Conservation (phyloP, 768 basidiomycete species). For the Sutorius australiensis region DNA sequence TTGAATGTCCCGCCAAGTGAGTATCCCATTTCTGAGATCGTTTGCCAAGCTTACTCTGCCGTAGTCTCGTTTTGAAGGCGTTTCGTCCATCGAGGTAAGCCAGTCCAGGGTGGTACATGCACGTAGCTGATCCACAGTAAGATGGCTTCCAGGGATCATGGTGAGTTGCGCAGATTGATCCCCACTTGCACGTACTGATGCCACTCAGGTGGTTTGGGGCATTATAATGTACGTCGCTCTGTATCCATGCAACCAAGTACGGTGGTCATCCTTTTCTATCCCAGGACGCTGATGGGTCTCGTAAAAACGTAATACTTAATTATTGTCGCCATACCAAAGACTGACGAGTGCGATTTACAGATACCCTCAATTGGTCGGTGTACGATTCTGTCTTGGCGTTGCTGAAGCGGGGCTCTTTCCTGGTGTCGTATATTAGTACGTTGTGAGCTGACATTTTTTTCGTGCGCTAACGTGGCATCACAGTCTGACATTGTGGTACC, state of each 20-base stretch:
- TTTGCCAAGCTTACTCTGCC: not conserved
- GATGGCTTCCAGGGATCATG: constrained; percentile 66
- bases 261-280: not conserved
- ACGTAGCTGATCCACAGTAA: constrained; percentile 1
- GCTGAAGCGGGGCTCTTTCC: constrained; percentile 73
- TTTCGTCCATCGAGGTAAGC: constrained; percentile 59
- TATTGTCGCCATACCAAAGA: not conserved
- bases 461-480: not conserved
- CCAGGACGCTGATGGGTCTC: constrained; percentile 61
- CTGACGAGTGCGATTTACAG: constrained; percentile 30
- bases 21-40: not conserved
- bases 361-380: constrained; percentile 58
- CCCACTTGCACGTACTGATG: not conserved
- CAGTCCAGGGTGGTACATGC: not conserved
- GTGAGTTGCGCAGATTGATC: constrained; percentile 30
- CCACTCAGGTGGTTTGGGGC: constrained; percentile 58
- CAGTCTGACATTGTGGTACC: constrained; percentile 68
- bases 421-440: constrained; percentile 70
- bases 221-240: constrained; percentile 46
- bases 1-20: constrained; percentile 71
- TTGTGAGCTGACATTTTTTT: not conserved
- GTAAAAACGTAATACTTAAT: constrained; percentile 50
- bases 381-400: constrained; percentile 56
- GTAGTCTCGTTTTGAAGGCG: constrained; percentile 47
- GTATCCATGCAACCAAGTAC: not conserved